Percentiles rank a stretch among this genome's conserved stretches.
Evolutionary conservation across 176 grass and related monocot genomes (phyloP).

Genomic region (Zoysia japonica): DNA sequence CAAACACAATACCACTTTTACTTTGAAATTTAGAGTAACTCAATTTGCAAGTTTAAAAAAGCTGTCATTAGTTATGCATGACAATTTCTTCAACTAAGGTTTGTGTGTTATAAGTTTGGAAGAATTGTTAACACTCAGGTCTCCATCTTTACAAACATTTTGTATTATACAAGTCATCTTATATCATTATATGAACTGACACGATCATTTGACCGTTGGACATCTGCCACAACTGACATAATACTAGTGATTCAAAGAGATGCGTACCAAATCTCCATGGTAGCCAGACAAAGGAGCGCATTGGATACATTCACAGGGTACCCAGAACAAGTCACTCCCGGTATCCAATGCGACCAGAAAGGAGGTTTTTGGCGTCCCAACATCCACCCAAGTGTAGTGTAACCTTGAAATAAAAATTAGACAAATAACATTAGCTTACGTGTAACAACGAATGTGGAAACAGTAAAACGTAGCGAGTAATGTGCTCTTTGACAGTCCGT

Average conservation of each 20-base stretch:
- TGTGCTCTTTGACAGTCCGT: background rate
- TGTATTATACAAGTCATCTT: background rate
- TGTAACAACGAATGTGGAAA: background rate
- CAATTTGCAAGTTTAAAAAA: background rate
- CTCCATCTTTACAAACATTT: background rate
- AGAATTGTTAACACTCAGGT: background rate
- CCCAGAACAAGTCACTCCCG: constrained; percentile 96
- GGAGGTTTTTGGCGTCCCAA: constrained; percentile 79
- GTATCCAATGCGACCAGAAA: constrained; percentile 95
- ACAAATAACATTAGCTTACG: constrained; percentile 21
- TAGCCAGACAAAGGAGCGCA: constrained; percentile 89
- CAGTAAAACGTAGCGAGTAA: background rate
- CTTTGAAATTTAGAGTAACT: background rate
- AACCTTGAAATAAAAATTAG: constrained; percentile 50
- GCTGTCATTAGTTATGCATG: background rate
- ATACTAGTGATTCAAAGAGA: constrained; percentile 18
- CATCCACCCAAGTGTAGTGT: constrained; percentile 94
- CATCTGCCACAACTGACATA: constrained; percentile 7
- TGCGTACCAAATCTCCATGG: constrained; percentile 76
- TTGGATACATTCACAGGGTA: constrained; percentile 87
- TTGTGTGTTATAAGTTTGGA: background rate
- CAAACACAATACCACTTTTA: constrained; percentile 4
- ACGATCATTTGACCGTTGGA: background rate
- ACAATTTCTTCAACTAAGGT: background rate
- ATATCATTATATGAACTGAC: background rate